Conservation (phyloP, 768 basidiomycete species). For the Leccinum barrowsii region DNA sequence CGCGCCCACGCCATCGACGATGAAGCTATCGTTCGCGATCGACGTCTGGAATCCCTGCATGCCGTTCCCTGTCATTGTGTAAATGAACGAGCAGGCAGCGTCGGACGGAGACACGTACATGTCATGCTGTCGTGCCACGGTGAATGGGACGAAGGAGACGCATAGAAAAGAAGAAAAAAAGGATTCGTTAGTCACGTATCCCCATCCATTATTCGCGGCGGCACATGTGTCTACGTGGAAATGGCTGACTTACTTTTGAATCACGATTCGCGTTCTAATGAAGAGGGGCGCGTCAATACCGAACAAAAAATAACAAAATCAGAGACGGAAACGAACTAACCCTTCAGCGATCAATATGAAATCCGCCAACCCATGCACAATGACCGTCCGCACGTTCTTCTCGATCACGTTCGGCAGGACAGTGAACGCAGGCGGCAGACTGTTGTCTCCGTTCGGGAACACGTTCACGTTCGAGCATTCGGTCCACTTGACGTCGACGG, state of each 20-base stretch:
- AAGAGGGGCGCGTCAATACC: not conserved
- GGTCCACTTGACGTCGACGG: slow-evolving; percentile 47
- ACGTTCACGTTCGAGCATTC: slow-evolving; percentile 61
- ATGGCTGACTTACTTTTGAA: slow-evolving; percentile 52
- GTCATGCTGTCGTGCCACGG: slow-evolving; percentile 4
- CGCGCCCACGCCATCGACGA: slow-evolving; percentile 68
- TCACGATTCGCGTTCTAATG: slow-evolving; percentile 45
- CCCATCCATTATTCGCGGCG: not conserved
- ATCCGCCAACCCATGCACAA: slow-evolving; percentile 71
- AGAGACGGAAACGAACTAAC: slow-evolving; percentile 33
- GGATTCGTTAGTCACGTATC: not conserved
- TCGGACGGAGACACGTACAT: not conserved
- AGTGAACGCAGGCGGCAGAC: slow-evolving; percentile 57
- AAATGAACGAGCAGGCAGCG: not conserved
- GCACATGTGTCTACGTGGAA: not conserved
- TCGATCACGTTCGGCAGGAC: slow-evolving; percentile 76
- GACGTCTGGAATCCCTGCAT: slow-evolving; percentile 72
- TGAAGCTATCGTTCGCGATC: slow-evolving; percentile 60
- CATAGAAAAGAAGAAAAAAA: not conserved
- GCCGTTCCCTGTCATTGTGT: not conserved
- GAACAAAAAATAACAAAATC: not conserved
- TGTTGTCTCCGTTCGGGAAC: slow-evolving; percentile 59
- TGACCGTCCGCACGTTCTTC: slow-evolving; percentile 64
- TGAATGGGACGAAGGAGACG: not conserved
- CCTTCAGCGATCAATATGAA: slow-evolving; percentile 74